Conservation (phyloP, 2,329 filamentous ascomycete species). For the Monilinia laxa region DNA sequence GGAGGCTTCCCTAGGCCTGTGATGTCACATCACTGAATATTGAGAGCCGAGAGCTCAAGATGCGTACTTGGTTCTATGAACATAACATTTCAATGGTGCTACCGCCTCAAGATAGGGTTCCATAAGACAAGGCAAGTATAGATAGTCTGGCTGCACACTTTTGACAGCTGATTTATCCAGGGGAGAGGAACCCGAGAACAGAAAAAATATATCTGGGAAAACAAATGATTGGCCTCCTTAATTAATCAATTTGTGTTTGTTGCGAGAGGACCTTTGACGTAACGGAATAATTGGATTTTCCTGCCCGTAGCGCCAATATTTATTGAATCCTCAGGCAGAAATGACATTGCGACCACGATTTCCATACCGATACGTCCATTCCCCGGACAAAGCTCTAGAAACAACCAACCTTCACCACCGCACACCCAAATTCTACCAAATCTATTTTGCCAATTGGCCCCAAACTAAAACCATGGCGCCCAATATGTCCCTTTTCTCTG, state of each 20-base stretch:
- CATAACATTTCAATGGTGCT: neutral
- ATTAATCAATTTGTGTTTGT: neutral
- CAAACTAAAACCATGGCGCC: slow-evolving; percentile 59
- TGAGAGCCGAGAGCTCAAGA: neutral
- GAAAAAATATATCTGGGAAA: neutral
- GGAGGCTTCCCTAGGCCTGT: neutral
- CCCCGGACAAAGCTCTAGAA: slow-evolving; percentile 5
- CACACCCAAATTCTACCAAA: neutral
- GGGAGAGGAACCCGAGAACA: too few species aligned
- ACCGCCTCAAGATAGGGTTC: neutral
- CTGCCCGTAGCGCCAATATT: neutral
- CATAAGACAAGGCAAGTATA: neutral
- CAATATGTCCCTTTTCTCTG: slow-evolving; percentile 71
- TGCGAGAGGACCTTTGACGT: neutral
- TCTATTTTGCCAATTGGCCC: neutral
- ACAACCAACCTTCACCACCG: neutral
- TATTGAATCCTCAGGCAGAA: neutral
- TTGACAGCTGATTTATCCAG: neutral
- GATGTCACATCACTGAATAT: neutral
- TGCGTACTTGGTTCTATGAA: neutral
- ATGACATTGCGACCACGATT: slow-evolving; percentile 23
- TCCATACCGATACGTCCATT: slow-evolving; percentile 20
- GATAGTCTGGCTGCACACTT: neutral
- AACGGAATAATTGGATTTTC: neutral
- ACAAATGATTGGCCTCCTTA: neutral